phyloP scores from a whole-genome alignment of 768 basidiomycete species.

The Ramaria sp. region DNA sequence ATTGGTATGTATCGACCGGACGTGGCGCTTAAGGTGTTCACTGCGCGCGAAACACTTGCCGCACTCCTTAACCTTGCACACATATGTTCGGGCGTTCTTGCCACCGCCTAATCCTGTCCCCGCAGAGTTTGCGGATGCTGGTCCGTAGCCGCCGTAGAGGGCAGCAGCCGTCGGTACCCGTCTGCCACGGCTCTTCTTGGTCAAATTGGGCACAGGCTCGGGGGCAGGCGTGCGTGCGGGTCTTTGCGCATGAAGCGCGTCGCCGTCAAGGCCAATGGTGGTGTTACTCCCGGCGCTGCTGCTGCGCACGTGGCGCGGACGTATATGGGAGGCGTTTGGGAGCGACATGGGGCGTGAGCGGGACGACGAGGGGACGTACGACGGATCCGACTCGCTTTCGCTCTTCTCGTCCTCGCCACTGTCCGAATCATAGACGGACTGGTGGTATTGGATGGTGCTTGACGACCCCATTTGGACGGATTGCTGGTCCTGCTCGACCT shows the following conservation, averaged over 20 bases:
- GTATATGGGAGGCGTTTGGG: not conserved
- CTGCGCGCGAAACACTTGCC: constrained; percentile 82
- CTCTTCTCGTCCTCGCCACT: constrained; percentile 3
- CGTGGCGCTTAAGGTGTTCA: constrained; percentile 85
- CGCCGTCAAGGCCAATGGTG: not conserved
- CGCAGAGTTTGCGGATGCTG: not conserved
- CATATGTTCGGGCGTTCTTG: constrained; percentile 36
- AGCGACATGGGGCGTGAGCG: not conserved
- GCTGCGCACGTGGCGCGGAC: not conserved
- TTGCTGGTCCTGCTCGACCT: constrained; percentile 1
- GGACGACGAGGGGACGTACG: constrained; percentile 1
- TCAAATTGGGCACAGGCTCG: constrained; percentile 15
- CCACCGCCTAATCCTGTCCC: not conserved
- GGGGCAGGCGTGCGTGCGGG: constrained; percentile 15
- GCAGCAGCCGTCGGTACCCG: constrained; percentile 16
- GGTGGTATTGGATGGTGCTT: not conserved
- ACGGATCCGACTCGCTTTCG: not conserved
- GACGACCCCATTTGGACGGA: not conserved
- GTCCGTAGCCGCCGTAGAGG: constrained; percentile 1
- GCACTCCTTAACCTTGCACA: constrained; percentile 73
- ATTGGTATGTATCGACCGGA: constrained; percentile 81
- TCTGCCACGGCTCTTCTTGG: constrained; percentile 20
- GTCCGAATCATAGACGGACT: not conserved
- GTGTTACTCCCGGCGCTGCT: not conserved
- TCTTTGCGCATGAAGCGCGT: not conserved